These are phyloP conservation scores for Macrolepiota dolichaula DNA, from an alignment of 768 basidiomycete genomes.

Conservation along the genomic window DNA sequence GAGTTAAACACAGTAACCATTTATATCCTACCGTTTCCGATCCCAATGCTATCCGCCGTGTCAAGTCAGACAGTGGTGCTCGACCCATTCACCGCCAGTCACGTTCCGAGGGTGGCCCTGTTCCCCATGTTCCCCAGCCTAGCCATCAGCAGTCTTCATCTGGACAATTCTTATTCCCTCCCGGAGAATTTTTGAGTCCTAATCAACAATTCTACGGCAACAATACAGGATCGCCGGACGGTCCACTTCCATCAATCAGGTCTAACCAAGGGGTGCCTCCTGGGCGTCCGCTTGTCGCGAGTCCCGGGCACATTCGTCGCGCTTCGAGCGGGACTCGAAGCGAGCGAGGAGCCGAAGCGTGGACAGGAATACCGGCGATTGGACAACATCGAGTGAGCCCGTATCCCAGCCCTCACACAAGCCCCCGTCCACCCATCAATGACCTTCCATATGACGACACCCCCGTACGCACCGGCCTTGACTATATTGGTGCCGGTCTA, in stretches of 20 bases:
- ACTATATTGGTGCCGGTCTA: not conserved
- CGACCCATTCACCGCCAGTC: slow-evolving; percentile 45
- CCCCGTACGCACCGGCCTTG: not conserved
- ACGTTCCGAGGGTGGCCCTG: slow-evolving; percentile 53
- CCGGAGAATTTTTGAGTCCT: slow-evolving; percentile 15
- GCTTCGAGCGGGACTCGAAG: slow-evolving; percentile 39
- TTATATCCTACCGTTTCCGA: slow-evolving; percentile 32
- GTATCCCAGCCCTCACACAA: slow-evolving; percentile 68
- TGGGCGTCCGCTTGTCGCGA: slow-evolving; percentile 13
- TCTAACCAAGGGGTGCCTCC: slow-evolving; percentile 11
- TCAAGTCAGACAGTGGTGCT: slow-evolving; percentile 42
- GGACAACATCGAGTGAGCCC: slow-evolving; percentile 48
- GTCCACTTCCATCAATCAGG: slow-evolving; percentile 20
- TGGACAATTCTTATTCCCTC: slow-evolving; percentile 15
- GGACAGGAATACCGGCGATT: slow-evolving; percentile 9
- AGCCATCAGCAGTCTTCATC: slow-evolving; percentile 10
- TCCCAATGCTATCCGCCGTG: slow-evolving; percentile 39
- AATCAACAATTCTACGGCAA: slow-evolving; percentile 14
- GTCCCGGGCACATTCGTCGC: slow-evolving; percentile 33
- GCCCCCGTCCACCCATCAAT: slow-evolving; percentile 50
- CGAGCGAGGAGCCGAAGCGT: slow-evolving; percentile 35
- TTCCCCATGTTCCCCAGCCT: not conserved
- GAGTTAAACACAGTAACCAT: slow-evolving; percentile 14
- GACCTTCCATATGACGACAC: slow-evolving; percentile 38
- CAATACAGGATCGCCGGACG: slow-evolving; percentile 4